Conservation (phyloP, 768 basidiomycete species). For the Coprinellus micaceus region DNA sequence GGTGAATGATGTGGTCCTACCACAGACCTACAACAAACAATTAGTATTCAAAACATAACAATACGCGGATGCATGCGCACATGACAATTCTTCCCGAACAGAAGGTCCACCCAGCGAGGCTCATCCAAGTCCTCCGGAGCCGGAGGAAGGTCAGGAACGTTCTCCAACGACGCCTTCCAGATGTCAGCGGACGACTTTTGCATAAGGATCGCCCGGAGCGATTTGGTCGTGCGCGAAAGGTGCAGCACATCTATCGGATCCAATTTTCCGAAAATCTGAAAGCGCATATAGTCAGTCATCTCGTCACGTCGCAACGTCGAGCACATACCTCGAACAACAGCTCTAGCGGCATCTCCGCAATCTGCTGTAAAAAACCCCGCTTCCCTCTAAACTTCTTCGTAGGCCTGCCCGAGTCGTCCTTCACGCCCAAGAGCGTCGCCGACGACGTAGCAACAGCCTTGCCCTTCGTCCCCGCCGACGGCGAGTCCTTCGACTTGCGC, state of each 20-base stretch:
- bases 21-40: background rate
- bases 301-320: background rate
- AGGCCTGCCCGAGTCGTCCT: background rate
- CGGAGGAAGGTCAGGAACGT: background rate
- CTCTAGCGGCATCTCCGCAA: constrained; percentile 13
- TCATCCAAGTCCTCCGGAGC: constrained; percentile 6
- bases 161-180: constrained; percentile 1
- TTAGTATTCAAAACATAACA: background rate
- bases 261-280: constrained; percentile 34
- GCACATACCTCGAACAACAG: constrained; percentile 8
- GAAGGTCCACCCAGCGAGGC: constrained; percentile 6
- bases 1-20: background rate
- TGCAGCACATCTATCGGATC: constrained; percentile 34
- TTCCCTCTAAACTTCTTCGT: constrained; percentile 1
- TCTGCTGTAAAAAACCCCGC: constrained; percentile 7
- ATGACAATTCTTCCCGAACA: constrained; percentile 7
- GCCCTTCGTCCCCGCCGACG: background rate
- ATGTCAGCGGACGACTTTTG: background rate
- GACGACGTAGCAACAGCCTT: background rate
- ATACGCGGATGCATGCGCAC: background rate
- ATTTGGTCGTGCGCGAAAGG: constrained; percentile 35
- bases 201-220: constrained; percentile 26
- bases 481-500: background rate
- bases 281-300: background rate
- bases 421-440: background rate